Evolutionary conservation across 176 grass and related monocot species (phyloP), one percentile per base, ranked within the genome.

Genomic region (Microstegium vimineum): DNA sequence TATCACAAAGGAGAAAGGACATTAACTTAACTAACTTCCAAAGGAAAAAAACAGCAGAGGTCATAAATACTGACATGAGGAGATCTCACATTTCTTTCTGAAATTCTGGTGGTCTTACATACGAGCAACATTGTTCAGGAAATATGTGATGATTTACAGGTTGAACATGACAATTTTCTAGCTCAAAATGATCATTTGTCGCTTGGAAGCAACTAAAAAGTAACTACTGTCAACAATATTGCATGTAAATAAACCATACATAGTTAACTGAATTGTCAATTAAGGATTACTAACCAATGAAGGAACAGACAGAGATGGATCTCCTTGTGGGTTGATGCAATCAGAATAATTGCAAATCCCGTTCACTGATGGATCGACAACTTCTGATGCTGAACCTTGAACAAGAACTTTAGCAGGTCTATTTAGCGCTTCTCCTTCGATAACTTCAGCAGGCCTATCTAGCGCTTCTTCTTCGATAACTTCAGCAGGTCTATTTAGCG

Each of bases 191-290:
- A n/a, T 15, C 20, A 75, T n/a, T n/a, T 54, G 14, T 72, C 28
- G 17, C 17, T 26, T 70, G 23, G 52, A 71, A 71, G 70, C 35
- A 16, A 69, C 43, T 68, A 57, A 45, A 42, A 86, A 68, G 22
- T 40, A 76, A n/a, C 16, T n/a, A 26, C 68, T 41, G 30, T 23
- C 10, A 52, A 25, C n/a, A n/a, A 64, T 28, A 61, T 69, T 61
- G 32, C 4, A 46, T 52, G 30, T 40, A 30, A 33, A 83, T 54
- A 35, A 77, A 42, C 43, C 13, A 67, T 84, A 89, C 80, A 85
- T 85, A 35, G 69, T 84, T 89, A 66, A 68, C 45, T 11, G 54
- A 85, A 75, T 42, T 46, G 8, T 57, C 74, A 85, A 61, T 34
- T 71, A 70, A 82, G 8, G 75, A 65, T 34, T 57, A 76, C 78